These are phyloP conservation scores for Coniella vitis DNA, from an alignment of 2,329 filamentous ascomycete genomes.

Conservation along the genomic window DNA sequence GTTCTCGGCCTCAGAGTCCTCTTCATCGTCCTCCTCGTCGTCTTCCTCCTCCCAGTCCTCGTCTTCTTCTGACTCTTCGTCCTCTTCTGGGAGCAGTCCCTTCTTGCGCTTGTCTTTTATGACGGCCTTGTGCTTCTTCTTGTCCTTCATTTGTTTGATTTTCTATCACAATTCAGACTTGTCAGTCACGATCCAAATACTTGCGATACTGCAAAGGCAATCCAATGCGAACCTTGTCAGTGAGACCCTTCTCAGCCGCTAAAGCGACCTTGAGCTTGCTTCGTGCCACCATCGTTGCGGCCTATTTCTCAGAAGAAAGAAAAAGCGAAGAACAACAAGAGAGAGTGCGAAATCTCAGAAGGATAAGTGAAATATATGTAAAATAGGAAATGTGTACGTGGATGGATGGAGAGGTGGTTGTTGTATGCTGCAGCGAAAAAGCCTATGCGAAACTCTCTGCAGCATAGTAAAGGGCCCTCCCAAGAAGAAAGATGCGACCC, in stretches of 20 bases:
- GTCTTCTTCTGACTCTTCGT: constrained; percentile 23
- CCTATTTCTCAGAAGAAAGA: not conserved
- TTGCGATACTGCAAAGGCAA: too few relatives aligned
- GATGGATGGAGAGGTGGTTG: too few relatives aligned
- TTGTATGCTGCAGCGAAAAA: not conserved
- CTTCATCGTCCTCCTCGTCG: constrained; percentile 25
- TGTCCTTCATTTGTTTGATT: constrained; percentile 42
- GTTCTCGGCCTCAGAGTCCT: constrained; percentile 15
- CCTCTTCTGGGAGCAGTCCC: constrained; percentile 22
- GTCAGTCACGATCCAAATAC: too few relatives aligned
- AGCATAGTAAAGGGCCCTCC: constrained; percentile 5
- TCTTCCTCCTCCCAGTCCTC: constrained; percentile 25
- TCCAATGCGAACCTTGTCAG: constrained; percentile 30
- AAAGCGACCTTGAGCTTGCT: constrained; percentile 49
- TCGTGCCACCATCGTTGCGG: constrained; percentile 16
- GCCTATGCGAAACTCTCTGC: not conserved
- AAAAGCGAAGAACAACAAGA: not conserved
- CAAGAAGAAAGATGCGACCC: constrained; percentile 5
- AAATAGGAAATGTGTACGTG: too few relatives aligned
- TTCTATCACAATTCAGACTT: constrained; percentile 1
- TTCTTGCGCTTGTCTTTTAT: constrained; percentile 32
- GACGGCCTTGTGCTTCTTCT: constrained; percentile 38
- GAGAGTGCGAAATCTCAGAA: too few relatives aligned
- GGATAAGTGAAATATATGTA: too few relatives aligned
- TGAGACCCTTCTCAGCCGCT: constrained; percentile 43